Percentiles rank a stretch among this genome's conserved stretches.
Evolutionary conservation across 805 yeast species (phyloP).

Genomic region (Kazachstania kunashirensis): DNA sequence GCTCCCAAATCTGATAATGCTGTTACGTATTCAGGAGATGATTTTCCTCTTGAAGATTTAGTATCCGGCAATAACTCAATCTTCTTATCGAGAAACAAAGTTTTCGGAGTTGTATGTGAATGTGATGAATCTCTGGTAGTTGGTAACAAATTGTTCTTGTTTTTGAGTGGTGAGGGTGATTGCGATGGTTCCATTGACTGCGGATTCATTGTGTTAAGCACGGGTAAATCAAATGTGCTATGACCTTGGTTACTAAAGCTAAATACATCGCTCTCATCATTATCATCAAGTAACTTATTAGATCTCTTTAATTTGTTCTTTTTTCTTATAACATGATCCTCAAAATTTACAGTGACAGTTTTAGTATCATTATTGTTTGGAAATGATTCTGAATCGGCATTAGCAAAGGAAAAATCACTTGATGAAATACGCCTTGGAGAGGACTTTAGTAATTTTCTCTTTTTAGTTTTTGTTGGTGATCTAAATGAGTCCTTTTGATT

Average conservation of each 20-base stretch:
- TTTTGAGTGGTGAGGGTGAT: background rate
- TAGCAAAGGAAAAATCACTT: background rate
- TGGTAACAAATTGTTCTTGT: background rate
- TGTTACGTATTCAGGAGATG: constrained; percentile 3
- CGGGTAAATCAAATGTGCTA: constrained; percentile 22
- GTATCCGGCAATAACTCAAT: constrained; percentile 1
- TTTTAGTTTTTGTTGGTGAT: background rate
- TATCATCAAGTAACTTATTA: constrained; percentile 25
- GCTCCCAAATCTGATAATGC: background rate
- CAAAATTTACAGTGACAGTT: constrained; percentile 15
- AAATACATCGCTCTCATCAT: constrained; percentile 28
- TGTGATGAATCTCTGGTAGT: background rate
- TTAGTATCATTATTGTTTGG: constrained; percentile 6
- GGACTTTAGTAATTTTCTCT: background rate
- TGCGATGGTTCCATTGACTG: background rate
- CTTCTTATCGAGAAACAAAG: background rate
- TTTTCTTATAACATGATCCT: constrained; percentile 16
- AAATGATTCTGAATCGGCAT: background rate
- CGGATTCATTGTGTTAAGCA: background rate
- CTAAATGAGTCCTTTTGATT: background rate
- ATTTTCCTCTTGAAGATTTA: background rate
- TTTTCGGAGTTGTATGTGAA: background rate
- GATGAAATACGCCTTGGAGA: constrained; percentile 6
- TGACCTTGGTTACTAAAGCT: constrained; percentile 26
- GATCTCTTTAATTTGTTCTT: constrained; percentile 13